Percentiles rank a stretch among this genome's conserved stretches.
These are phyloP conservation scores for Myochromella boudieri DNA, from an alignment of 768 basidiomycete genomes.

Conservation along the genomic window DNA sequence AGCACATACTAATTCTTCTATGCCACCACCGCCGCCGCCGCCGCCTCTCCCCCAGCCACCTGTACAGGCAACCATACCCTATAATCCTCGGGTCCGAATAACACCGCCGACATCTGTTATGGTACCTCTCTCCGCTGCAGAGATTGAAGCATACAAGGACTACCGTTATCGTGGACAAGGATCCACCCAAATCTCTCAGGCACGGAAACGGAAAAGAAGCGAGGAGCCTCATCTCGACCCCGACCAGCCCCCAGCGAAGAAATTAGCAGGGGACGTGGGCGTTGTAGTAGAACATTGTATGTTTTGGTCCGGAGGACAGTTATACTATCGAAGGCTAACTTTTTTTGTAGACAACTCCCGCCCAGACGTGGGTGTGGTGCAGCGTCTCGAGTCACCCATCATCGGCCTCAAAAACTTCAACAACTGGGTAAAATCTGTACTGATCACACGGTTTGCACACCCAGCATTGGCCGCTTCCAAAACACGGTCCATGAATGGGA, in stretches of 20 bases:
- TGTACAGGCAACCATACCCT: slow-evolving; percentile 46
- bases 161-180: slow-evolving; percentile 60
- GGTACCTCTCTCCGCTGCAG: slow-evolving; percentile 60
- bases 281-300: slow-evolving; percentile 78
- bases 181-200: slow-evolving; percentile 41
- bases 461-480: slow-evolving; percentile 50
- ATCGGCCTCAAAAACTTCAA: slow-evolving; percentile 98
- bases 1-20: slow-evolving; percentile 27
- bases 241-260: slow-evolving; percentile 44
- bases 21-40: slow-evolving; percentile 32
- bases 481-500: slow-evolving; percentile 26
- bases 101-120: slow-evolving; percentile 64
- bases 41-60: slow-evolving; percentile 29
- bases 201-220: slow-evolving; percentile 25
- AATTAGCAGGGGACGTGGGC: slow-evolving; percentile 65
- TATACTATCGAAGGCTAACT: neutral
- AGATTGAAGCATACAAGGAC: slow-evolving; percentile 58
- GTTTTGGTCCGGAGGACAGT: slow-evolving; percentile 28
- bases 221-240: slow-evolving; percentile 35
- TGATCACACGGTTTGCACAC: slow-evolving; percentile 88
- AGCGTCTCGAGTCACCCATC: slow-evolving; percentile 88
- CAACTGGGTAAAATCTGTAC: slow-evolving; percentile 98
- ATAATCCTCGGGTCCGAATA: slow-evolving; percentile 62
- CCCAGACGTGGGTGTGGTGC: slow-evolving; percentile 85
- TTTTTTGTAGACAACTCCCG: slow-evolving; percentile 76